These are phyloP conservation scores for Pseudophaeomoniella oleicola DNA, from an alignment of 2,329 filamentous ascomycete genomes.

Conservation along the genomic window DNA sequence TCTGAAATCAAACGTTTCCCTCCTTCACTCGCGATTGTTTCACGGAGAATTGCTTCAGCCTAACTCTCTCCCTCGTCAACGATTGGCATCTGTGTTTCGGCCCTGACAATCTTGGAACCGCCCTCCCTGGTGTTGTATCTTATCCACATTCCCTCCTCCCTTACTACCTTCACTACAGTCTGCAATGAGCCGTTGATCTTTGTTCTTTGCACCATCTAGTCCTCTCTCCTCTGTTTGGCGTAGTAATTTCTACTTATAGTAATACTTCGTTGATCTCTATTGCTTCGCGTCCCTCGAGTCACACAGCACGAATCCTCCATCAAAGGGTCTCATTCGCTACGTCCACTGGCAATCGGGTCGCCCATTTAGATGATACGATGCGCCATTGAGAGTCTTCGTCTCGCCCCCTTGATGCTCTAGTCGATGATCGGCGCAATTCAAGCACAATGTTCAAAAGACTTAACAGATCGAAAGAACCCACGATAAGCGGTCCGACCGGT, in stretches of 20 bases:
- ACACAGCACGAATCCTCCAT: conserved; percentile 1
- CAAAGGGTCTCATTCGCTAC: too few species aligned
- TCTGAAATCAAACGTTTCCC: too few species aligned
- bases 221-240: not conserved
- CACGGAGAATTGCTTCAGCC: too few species aligned
- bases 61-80: not conserved
- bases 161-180: not conserved
- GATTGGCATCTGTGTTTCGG: not conserved
- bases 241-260: not conserved
- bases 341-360: not conserved
- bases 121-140: not conserved
- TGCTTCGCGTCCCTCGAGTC: not conserved
- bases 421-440: not conserved
- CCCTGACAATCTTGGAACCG: not conserved
- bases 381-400: not conserved
- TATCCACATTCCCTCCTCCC: not conserved
- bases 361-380: not conserved
- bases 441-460: conserved; percentile 41
- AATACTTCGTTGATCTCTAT: not conserved
- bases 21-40: too few species aligned
- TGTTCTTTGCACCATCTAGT: not conserved
- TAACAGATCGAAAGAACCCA: conserved; percentile 29
- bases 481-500: conserved; percentile 27
- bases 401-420: not conserved
- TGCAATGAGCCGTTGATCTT: not conserved